A percentile compares a stretch with the other conserved stretches of the same genome.
Evolutionary conservation across 805 yeast species (phyloP).

Genomic region (Candida pini): DNA sequence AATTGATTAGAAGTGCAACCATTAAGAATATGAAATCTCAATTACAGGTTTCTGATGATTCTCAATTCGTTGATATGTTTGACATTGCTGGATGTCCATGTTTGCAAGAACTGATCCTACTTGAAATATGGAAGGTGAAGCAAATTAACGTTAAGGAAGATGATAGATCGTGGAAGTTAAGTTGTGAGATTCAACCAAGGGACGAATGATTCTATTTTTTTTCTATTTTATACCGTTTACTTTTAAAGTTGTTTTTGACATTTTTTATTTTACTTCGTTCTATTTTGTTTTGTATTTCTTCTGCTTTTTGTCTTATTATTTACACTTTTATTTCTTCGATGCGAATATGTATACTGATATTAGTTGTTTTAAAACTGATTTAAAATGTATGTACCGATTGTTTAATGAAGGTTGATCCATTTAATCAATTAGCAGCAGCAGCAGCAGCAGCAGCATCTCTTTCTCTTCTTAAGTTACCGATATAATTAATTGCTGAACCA

Average conservation of each 20-base stretch:
- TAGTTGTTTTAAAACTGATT: no score
- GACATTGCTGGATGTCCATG: conserved; percentile 35
- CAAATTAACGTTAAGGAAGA: conserved; percentile 54
- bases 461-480: conserved; percentile 33
- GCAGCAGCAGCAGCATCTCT: conserved; percentile 4
- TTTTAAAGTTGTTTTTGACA: not conserved
- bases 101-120: conserved; percentile 53
- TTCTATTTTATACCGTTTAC: not conserved
- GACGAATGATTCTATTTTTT: conserved; percentile 23
- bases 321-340: no score
- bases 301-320: not conserved
- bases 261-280: not conserved
- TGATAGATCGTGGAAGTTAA: conserved; percentile 70
- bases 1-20: conserved; percentile 25
- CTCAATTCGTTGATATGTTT: conserved; percentile 27
- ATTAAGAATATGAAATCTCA: conserved; percentile 18
- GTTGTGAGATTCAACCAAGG: conserved; percentile 55
- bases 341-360: no score
- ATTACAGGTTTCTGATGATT: conserved; percentile 8
- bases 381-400: no score
- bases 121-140: conserved; percentile 67
- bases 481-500: conserved; percentile 93
- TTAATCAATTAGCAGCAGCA: no score
- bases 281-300: not conserved
- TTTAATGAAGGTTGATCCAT: no score